phyloP scores from a whole-genome alignment of 23 red algal species.

The Agarophyton chilense region DNA sequence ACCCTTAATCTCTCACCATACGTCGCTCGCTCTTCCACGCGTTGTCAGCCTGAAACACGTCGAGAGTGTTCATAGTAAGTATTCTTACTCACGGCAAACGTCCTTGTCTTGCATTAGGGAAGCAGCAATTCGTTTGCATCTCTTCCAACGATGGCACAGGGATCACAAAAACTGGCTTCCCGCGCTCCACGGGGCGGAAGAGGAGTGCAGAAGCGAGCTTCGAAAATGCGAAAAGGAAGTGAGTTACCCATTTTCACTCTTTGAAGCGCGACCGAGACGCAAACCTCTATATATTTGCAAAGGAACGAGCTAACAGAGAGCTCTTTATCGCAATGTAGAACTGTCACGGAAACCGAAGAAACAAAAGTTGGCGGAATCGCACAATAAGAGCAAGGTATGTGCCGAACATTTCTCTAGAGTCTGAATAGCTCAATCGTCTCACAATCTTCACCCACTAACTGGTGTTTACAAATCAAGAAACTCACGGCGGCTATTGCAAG shows the following conservation, averaged over 20 bases:
- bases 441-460: background rate
- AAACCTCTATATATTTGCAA: no score
- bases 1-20: no score
- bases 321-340: background rate
- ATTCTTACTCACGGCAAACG: no score
- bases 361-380: constrained; percentile 18
- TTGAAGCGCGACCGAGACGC: background rate
- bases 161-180: constrained; percentile 12
- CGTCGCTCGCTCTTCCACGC: no score
- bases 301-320: background rate
- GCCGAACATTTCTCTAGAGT: background rate
- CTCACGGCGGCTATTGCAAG: constrained; percentile 55
- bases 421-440: background rate
- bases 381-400: constrained; percentile 63
- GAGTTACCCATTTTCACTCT: background rate
- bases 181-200: constrained; percentile 32
- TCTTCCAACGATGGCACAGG: constrained; percentile 31
- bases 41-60: no score
- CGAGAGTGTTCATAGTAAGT: no score
- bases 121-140: no score
- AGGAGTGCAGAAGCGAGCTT: constrained; percentile 24
- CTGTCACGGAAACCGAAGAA: constrained; percentile 58
- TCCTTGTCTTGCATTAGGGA: no score
- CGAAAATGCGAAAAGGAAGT: constrained; percentile 66
- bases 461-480: constrained; percentile 1